Base-by-base conservation (phyloP, 768 basidiomycete species). In the Collybia sordida region DNA sequence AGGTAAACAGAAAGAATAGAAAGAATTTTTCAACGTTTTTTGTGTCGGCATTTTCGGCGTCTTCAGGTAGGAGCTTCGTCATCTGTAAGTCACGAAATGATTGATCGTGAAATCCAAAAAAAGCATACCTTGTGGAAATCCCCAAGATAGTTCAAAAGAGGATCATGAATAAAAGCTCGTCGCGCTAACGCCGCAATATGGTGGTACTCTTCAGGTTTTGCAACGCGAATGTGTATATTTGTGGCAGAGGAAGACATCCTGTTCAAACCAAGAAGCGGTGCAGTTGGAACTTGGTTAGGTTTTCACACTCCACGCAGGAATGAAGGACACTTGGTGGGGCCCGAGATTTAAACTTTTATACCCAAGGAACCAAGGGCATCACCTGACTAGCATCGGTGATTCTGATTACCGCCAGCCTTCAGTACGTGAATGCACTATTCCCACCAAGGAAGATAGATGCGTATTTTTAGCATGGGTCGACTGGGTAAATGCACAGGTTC, bases 131-230 rank as follows among this genome's bases (percentile, higher is more conserved):
- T 22, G 25, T 49, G 21, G 18, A 42, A 11, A 22, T 31, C 15
- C 3, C 52, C 52, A 40, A 37, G 23, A 43, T 53, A 53, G 36
- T 53, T 53, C 34, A 35, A 38, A 2, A 36, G 15, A 3, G 52
- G 52, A 21, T 53, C 52, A 23, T 35, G 31, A 8, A 31, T 21
- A 23, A 53, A 53, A 19, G 52, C 47, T 28, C 24, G 22, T 6
- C 35, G 21, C 11, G 25, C 45, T 42, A 47, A 31, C 46, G 17
- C 35, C 4, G 17, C 22, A 19, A 47, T 37, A 14, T 36, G 28
- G 24, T 17, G 18, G 17, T 36, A 47, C n/a, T 47, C 46, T 19
- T 36, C 23, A 14, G 36, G 34, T 22, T 23, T 47, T 9, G 46
- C 46, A 11, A 24, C 5, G 18, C 43, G 43, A n/a, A 44, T 27